These are phyloP conservation scores for Fomitopsis palustris DNA, from an alignment of 1,284 basidiomycete genomes.

Conservation along the genomic window DNA sequence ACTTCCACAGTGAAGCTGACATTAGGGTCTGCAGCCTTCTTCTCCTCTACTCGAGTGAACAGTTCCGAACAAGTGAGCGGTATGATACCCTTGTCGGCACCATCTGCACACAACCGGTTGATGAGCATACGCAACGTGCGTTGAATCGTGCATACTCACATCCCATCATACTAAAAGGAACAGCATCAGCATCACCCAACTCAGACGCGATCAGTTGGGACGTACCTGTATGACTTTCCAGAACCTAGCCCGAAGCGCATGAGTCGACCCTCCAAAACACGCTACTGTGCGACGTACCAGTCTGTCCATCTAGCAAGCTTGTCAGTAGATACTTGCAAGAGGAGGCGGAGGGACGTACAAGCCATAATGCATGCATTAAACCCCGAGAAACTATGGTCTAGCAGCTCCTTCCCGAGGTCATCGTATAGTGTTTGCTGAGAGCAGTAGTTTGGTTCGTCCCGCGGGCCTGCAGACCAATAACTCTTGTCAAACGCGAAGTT, in stretches of 20 bases:
- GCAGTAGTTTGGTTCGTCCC: conserved; percentile 86
- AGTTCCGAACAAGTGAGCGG: conserved; percentile 93
- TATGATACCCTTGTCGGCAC: conserved; percentile 95
- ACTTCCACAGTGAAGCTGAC: conserved; percentile 90
- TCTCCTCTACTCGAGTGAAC: conserved; percentile 78
- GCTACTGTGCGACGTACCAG: conserved; percentile 49
- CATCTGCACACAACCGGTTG: conserved; percentile 51
- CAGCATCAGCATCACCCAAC: not conserved
- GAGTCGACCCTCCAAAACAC: conserved; percentile 3
- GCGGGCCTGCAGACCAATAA: conserved; percentile 90
- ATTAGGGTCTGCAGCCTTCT: conserved; percentile 64
- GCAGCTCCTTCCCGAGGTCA: conserved; percentile 90
- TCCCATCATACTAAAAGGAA: conserved; percentile 87
- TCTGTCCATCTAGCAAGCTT: conserved; percentile 69
- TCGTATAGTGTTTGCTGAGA: conserved; percentile 93
- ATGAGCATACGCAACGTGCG: not conserved
- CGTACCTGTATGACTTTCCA: conserved; percentile 85
- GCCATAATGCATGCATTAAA: conserved; percentile 98
- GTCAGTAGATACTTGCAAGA: conserved; percentile 12
- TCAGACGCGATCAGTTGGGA: not conserved
- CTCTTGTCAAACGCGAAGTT: conserved; percentile 93
- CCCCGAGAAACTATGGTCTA: conserved; percentile 94
- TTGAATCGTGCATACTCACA: conserved; percentile 56
- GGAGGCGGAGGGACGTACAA: conserved; percentile 59
- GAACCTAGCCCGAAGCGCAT: conserved; percentile 66